Evolutionary conservation across 2,329 filamentous ascomycete species (phyloP).

Genomic region (Alternaria ethzedia): DNA sequence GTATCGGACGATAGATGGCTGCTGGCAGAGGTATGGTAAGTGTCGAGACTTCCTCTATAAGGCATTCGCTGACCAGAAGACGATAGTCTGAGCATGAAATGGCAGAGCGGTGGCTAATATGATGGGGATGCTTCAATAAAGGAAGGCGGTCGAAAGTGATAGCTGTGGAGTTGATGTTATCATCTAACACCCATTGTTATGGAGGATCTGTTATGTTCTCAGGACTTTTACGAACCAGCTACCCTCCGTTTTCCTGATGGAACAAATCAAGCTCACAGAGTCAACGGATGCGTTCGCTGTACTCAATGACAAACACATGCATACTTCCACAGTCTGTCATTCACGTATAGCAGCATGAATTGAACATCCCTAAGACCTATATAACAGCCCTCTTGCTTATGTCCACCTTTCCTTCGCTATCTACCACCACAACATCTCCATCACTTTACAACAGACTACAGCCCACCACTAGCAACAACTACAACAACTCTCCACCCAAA

Average conservation of each 20-base stretch:
- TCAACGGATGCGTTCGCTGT: neutral
- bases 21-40: neutral
- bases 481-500: neutral
- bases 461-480: neutral
- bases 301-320: no score
- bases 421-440: no score
- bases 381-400: no score
- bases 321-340: no score
- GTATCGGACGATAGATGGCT: neutral
- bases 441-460: no score
- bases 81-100: neutral
- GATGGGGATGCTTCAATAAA: accelerated
- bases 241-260: neutral
- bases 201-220: neutral
- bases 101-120: neutral
- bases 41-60: neutral
- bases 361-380: no score
- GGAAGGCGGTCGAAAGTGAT: neutral
- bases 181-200: neutral
- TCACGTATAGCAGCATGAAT: no score
- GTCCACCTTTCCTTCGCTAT: no score
- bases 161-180: neutral
- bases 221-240: neutral
- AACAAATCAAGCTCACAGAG: neutral
- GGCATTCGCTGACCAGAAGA: neutral